A percentile compares a stretch with the other conserved stretches of the same genome.
Conservation (phyloP, 75 land plant species). For the Pseudotsuga menziesii region DNA sequence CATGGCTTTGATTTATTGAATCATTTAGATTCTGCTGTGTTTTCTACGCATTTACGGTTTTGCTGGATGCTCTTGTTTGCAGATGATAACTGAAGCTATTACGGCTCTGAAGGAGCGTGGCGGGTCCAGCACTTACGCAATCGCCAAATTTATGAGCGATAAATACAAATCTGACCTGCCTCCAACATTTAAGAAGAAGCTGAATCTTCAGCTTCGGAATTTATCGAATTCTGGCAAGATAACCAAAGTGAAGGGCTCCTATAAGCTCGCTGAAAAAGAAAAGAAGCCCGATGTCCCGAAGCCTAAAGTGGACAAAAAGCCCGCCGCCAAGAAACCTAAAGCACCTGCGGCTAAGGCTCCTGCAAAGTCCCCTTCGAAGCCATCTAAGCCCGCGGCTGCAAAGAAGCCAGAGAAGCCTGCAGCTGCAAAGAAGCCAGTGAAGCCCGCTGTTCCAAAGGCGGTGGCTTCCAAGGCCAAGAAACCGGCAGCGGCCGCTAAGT, state of each 20-base stretch:
- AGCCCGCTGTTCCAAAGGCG: constrained; percentile 12
- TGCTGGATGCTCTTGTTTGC: neutral
- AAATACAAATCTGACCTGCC: constrained; percentile 55
- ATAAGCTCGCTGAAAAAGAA: constrained; percentile 45
- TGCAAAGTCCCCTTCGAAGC: neutral
- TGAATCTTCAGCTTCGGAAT: constrained; percentile 59
- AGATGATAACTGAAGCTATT: constrained; percentile 88
- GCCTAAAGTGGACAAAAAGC: neutral
- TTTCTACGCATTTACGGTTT: neutral
- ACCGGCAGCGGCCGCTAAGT: neutral
- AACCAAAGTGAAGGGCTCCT: constrained; percentile 74
- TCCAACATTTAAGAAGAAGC: constrained; percentile 65
- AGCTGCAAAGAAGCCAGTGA: constrained; percentile 14
- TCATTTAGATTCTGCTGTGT: neutral
- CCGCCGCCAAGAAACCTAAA: constrained; percentile 16
- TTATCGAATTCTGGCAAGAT: constrained; percentile 54
- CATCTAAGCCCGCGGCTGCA: neutral
- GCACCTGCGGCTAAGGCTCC: constrained; percentile 16
- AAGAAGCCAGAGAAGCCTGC: constrained; percentile 5
- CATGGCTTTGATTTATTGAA: neutral
- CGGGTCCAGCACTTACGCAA: constrained; percentile 87
- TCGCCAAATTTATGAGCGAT: constrained; percentile 66
- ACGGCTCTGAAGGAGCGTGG: constrained; percentile 65
- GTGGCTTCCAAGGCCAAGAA: constrained; percentile 11
- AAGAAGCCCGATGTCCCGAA: neutral